Evolutionary conservation across 495 filamentous ascomycete genomes (phyloP).

Genomic region (Penicillium paradoxum): DNA sequence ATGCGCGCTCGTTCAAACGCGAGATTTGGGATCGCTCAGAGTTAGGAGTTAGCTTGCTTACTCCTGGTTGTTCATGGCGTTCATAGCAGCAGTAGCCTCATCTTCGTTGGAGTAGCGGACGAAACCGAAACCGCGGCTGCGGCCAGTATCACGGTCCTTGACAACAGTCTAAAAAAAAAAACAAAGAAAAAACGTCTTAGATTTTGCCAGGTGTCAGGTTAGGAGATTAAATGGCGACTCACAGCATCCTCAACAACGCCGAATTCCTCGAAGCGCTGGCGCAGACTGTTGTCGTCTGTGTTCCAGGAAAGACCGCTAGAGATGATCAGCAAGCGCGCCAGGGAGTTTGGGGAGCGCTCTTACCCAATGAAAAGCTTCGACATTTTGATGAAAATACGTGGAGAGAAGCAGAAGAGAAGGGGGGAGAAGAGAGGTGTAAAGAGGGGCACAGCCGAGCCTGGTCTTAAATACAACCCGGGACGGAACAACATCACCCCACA

Average conservation of each 20-base stretch:
- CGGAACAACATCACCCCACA: slow-evolving; percentile 8
- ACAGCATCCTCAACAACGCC: slow-evolving; percentile 8
- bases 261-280: slow-evolving; percentile 8
- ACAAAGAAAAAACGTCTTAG: too few relatives aligned
- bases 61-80: slow-evolving; percentile 90
- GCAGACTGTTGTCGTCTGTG: slow-evolving; percentile 5
- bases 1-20: background rate
- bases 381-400: slow-evolving; percentile 5
- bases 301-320: slow-evolving; percentile 8
- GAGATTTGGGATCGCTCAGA: background rate
- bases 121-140: slow-evolving; percentile 96
- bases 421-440: background rate
- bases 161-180: slow-evolving; percentile 73
- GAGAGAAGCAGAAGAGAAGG: background rate
- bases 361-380: slow-evolving; percentile 12
- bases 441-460: slow-evolving; percentile 9
- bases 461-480: slow-evolving; percentile 9
- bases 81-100: slow-evolving; percentile 78
- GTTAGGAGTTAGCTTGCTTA: slow-evolving; percentile 40
- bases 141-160: slow-evolving; percentile 93
- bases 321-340: background rate
- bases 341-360: background rate
- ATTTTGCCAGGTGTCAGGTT: background rate
- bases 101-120: slow-evolving; percentile 75
- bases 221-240: background rate